A percentile compares a stretch with the other conserved stretches of the same genome.
Conservation (phyloP, 208 protist species). For the Plasmodiophora brassicae region DNA sequence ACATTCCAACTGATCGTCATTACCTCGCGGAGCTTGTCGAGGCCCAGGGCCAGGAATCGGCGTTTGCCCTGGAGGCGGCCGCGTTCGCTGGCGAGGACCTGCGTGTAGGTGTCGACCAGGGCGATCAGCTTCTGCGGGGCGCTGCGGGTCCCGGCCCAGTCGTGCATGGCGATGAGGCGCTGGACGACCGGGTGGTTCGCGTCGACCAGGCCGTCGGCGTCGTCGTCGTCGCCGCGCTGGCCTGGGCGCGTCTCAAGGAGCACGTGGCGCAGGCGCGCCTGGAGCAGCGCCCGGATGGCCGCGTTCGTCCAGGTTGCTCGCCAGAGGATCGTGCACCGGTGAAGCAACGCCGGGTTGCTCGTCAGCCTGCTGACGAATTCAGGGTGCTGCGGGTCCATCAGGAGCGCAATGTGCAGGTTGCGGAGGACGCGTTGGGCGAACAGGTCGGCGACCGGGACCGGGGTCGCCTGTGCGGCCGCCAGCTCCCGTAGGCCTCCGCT, state of each 20-base stretch:
- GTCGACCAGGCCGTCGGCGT: background rate
- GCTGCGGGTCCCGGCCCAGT: background rate
- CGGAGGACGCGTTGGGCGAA: constrained; percentile 66
- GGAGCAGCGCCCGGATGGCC: background rate
- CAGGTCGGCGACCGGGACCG: constrained; percentile 74
- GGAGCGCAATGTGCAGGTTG: constrained; percentile 85
- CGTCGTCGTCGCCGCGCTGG: background rate
- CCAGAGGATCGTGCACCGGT: constrained; percentile 88
- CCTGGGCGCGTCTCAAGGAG: background rate
- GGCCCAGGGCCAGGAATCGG: background rate
- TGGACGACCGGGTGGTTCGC: background rate
- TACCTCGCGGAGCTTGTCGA: background rate
- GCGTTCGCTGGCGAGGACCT: background rate
- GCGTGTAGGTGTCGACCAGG: background rate
- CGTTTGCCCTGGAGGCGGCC: background rate
- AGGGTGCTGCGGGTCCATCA: constrained; percentile 84
- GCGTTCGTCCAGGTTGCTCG: constrained; percentile 78
- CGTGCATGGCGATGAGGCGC: background rate
- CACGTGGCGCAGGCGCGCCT: background rate
- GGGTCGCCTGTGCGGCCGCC: constrained; percentile 54
- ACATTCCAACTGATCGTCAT: no score
- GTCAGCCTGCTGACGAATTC: constrained; percentile 80
- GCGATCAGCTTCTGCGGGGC: background rate
- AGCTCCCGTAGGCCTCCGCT: background rate
- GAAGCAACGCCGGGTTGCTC: constrained; percentile 91